Conservation (phyloP, 768 basidiomycete species). For the Cyathus striatus region DNA sequence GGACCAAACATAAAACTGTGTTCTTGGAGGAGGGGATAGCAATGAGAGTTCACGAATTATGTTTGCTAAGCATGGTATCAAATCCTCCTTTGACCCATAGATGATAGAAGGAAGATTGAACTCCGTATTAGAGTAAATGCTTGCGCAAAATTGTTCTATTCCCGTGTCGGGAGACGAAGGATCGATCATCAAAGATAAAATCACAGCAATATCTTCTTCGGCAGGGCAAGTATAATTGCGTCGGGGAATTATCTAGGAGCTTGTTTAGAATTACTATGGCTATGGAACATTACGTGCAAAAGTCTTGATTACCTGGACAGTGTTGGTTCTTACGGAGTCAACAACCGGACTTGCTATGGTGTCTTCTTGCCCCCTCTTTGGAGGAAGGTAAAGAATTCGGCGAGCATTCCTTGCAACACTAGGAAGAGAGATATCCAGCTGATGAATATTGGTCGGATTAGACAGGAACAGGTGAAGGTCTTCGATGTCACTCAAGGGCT, state of each 20-base stretch:
- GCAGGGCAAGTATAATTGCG: slow-evolving; percentile 41
- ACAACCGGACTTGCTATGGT: slow-evolving; percentile 27
- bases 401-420: slow-evolving; percentile 32
- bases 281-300: not conserved
- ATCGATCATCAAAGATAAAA: slow-evolving; percentile 39
- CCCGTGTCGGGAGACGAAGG: slow-evolving; percentile 24
- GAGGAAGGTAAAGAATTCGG: slow-evolving; percentile 31
- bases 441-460: slow-evolving; percentile 19
- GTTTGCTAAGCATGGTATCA: slow-evolving; percentile 30
- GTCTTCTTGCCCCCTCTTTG: slow-evolving; percentile 11
- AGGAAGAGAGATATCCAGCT: slow-evolving; percentile 24
- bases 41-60: slow-evolving; percentile 25
- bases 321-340: slow-evolving; percentile 28
- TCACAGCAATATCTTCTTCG: slow-evolving; percentile 37
- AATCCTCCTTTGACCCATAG: slow-evolving; percentile 18
- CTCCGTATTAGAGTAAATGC: slow-evolving; percentile 18
- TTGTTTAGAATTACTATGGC: slow-evolving; percentile 10
- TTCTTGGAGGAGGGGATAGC: slow-evolving; percentile 16
- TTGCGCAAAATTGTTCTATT: slow-evolving; percentile 32
- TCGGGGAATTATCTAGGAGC: slow-evolving; percentile 34
- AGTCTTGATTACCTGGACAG: slow-evolving; percentile 23
- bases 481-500: slow-evolving; percentile 52
- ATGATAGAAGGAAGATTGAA: slow-evolving; percentile 12
- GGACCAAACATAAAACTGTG: slow-evolving; percentile 48
- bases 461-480: slow-evolving; percentile 34